phyloP scores from a whole-genome alignment of 805 yeast species.

The Kodamaea hsintzibuensis region DNA sequence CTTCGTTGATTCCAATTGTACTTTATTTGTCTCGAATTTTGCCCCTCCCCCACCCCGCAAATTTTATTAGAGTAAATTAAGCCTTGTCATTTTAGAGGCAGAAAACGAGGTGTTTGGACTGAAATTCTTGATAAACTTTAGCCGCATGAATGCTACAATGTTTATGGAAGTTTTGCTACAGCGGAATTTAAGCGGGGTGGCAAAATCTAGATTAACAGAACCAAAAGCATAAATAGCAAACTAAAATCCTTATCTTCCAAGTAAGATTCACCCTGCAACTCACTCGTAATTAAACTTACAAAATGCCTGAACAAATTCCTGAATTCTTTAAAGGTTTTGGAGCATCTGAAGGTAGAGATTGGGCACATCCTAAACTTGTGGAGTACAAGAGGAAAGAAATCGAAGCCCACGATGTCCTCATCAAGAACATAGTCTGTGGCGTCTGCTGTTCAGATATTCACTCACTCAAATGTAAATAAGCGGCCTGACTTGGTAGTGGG shows the following conservation, averaged over 20 bases:
- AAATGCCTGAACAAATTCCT: conserved; percentile 7
- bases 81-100: too few relatives aligned
- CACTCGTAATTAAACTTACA: too few relatives aligned
- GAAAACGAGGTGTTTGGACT: too few relatives aligned
- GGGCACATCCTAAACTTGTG: conserved; percentile 33
- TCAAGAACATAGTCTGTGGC: conserved; percentile 62
- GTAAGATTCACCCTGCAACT: conserved; percentile 11
- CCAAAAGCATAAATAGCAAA: background rate
- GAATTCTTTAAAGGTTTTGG: conserved; percentile 35
- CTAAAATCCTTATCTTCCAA: background rate
- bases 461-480: conserved; percentile 46
- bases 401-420: conserved; percentile 47
- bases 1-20: too few relatives aligned
- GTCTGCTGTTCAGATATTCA: conserved; percentile 63
- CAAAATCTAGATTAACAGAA: background rate
- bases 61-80: too few relatives aligned
- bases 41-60: too few relatives aligned
- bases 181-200: background rate
- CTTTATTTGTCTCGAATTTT: too few relatives aligned
- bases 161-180: too few relatives aligned
- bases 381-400: conserved; percentile 27
- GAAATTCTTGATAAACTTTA: too few relatives aligned
- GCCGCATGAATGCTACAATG: too few relatives aligned
- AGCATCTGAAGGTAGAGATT: conserved; percentile 27
- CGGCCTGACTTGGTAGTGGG: conserved; percentile 49